Evolutionary conservation across 306 rosid species (phyloP).

Genomic region (Trichosanthes cucumerina): DNA sequence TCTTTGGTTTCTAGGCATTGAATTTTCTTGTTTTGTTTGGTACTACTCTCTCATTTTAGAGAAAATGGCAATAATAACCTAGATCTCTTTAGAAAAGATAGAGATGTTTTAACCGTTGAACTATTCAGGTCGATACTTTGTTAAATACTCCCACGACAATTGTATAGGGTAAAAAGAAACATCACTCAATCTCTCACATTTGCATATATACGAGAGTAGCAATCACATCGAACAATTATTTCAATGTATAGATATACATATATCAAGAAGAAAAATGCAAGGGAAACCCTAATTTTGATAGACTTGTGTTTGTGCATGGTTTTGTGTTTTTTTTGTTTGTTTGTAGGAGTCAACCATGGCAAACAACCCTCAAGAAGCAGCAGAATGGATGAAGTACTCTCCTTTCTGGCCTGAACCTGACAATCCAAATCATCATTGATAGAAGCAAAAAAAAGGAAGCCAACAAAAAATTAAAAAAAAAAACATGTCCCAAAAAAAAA

Average conservation of each 20-base stretch:
- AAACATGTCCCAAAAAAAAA: neutral
- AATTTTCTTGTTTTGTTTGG: no score
- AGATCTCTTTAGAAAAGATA: neutral
- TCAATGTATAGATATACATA: no score
- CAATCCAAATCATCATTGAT: constrained; percentile 82
- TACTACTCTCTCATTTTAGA: neutral
- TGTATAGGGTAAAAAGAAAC: no score
- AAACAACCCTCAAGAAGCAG: constrained; percentile 77
- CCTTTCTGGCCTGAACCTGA: constrained; percentile 92
- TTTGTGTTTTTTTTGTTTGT: neutral
- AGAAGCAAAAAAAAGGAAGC: constrained; percentile 18
- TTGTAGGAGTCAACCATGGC: constrained; percentile 59
- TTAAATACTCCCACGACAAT: no score
- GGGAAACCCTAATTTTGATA: neutral
- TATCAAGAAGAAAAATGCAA: neutral
- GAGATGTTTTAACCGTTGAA: neutral
- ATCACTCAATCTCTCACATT: no score
- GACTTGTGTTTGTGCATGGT: neutral
- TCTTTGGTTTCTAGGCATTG: no score
- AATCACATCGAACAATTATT: no score
- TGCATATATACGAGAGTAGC: no score
- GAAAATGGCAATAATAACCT: no score
- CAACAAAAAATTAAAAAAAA: neutral
- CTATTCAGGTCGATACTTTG: no score
- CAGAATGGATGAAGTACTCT: constrained; percentile 95